A percentile compares a stretch with the other conserved stretches of the same genome.
Conservation (phyloP, 2,329 filamentous ascomycete genomes). For the Parafenestella ontariensis region DNA sequence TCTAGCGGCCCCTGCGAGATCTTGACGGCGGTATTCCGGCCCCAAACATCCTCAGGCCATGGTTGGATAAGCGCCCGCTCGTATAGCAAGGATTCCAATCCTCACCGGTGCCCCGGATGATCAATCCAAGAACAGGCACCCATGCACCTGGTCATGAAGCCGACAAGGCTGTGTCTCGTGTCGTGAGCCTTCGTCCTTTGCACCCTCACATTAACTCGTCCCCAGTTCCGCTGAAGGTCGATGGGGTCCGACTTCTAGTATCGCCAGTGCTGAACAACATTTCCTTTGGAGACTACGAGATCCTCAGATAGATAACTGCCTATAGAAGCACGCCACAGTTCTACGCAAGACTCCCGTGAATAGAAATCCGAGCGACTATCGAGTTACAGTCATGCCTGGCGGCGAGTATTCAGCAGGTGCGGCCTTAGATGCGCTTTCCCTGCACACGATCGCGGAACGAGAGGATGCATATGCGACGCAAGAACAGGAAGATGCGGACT, state of each 20-base stretch:
- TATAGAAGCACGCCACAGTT: too few relatives aligned
- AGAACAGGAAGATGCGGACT: constrained; percentile 21
- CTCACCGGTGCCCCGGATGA: constrained; percentile 1
- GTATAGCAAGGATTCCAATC: constrained; percentile 4
- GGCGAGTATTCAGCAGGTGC: constrained; percentile 1
- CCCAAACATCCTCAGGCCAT: background rate
- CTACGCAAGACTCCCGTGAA: too few relatives aligned
- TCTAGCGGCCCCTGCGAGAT: too few relatives aligned
- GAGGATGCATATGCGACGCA: constrained; percentile 11
- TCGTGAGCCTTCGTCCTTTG: too few relatives aligned
- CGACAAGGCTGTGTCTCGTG: background rate
- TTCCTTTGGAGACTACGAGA: background rate
- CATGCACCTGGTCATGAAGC: background rate
- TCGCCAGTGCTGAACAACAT: too few relatives aligned
- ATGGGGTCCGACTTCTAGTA: too few relatives aligned
- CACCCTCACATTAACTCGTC: too few relatives aligned
- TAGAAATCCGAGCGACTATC: too few relatives aligned
- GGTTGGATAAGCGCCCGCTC: background rate
- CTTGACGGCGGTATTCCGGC: too few relatives aligned
- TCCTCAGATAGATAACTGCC: too few relatives aligned
- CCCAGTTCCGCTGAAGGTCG: too few relatives aligned
- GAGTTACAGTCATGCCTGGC: constrained; percentile 4
- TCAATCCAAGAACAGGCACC: background rate
- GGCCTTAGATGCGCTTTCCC: constrained; percentile 13
- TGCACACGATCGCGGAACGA: constrained; percentile 19